Evolutionary conservation across 768 basidiomycete species (phyloP).

Genomic region (Russula sp.): DNA sequence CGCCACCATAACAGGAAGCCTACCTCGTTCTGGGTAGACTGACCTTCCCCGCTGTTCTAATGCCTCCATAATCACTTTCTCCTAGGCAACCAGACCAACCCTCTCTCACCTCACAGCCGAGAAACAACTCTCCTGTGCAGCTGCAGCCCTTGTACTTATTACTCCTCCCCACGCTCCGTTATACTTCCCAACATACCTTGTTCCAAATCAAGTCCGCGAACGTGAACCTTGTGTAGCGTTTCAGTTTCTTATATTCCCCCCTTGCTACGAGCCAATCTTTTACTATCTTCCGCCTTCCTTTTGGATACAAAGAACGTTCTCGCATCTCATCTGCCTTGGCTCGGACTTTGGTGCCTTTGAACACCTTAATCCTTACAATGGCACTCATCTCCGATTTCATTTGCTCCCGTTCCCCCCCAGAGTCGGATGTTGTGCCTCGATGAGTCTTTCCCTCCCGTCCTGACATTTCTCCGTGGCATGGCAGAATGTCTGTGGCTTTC

Average conservation of each 20-base stretch:
- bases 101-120: not conserved
- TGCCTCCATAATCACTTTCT: not conserved
- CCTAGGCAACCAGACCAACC: not conserved
- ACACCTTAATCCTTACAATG: not conserved
- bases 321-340: not conserved
- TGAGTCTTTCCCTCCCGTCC: not conserved
- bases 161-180: not conserved
- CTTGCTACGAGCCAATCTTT: not conserved
- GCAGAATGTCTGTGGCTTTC: not conserved
- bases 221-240: not conserved
- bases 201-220: conserved; percentile 2
- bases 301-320: not conserved
- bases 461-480: not conserved
- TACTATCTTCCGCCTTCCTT: not conserved
- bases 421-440: not conserved
- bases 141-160: not conserved
- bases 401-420: not conserved
- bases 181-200: conserved; percentile 2
- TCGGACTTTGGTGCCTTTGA: not conserved
- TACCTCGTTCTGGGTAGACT: not conserved
- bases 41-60: not conserved
- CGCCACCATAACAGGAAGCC: not conserved
- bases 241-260: not conserved
- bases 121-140: not conserved
- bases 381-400: not conserved